These are phyloP conservation scores for Forsythia suspensa DNA, from an alignment of 257 asterid species.

Conservation along the genomic window DNA sequence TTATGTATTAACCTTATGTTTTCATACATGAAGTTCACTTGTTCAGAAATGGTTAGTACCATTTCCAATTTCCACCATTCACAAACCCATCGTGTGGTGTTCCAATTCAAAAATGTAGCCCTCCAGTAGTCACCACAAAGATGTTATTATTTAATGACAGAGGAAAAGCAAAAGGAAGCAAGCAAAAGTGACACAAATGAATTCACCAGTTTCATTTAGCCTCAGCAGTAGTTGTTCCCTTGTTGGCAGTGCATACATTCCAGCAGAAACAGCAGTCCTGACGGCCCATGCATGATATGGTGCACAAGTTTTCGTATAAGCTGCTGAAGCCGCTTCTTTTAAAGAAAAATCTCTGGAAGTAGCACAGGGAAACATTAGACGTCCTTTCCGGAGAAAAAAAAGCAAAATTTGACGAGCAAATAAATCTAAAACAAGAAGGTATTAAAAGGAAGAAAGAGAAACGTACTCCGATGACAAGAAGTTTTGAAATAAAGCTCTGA, in stretches of 20 bases:
- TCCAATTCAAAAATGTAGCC: not conserved
- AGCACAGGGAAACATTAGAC: not conserved
- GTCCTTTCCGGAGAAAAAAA: not conserved
- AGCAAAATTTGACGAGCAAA: not conserved
- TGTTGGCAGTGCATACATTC: conserved; percentile 90
- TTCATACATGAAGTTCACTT: not conserved
- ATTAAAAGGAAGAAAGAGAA: conserved; percentile 4
- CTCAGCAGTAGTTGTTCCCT: conserved; percentile 77
- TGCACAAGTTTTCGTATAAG: conserved; percentile 83
- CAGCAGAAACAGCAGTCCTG: conserved; percentile 93
- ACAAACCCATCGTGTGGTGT: not conserved
- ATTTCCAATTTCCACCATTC: not conserved
- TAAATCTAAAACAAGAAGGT: not conserved
- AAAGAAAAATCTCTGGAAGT: conserved; percentile 53
- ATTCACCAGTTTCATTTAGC: conserved; percentile 81
- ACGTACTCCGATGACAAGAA: conserved; percentile 80
- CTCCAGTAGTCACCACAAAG: not conserved
- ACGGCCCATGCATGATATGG: conserved; percentile 92
- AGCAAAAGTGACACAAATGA: not conserved
- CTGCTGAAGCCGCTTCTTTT: conserved; percentile 79
- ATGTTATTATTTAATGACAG: not conserved
- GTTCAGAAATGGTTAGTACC: not conserved
- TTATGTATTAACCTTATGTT: not conserved
- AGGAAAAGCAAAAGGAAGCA: not conserved
- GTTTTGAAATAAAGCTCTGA: conserved; percentile 78